These are phyloP conservation scores for Litsea cubeba DNA, from an alignment of 164 flowering plant species.

Conservation along the genomic window DNA sequence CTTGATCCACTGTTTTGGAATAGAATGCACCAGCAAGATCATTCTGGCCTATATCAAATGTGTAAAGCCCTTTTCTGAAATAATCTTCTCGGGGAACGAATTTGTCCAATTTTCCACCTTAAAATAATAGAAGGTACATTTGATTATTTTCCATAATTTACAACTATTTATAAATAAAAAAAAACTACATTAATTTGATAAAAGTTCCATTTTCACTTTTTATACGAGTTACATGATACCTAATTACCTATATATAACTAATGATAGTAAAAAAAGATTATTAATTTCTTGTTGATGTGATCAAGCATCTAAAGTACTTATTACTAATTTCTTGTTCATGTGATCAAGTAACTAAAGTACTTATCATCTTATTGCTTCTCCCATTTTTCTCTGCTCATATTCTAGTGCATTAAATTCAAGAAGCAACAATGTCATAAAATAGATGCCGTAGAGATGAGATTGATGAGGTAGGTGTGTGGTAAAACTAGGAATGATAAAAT, in stretches of 20 bases:
- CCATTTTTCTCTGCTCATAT: too few relatives aligned
- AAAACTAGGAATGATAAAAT: too few relatives aligned
- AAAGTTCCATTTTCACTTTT: background rate
- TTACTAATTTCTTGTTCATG: too few relatives aligned
- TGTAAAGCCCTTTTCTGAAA: slow-evolving; percentile 69
- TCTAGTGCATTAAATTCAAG: too few relatives aligned
- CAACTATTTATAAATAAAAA: background rate
- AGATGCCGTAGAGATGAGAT: too few relatives aligned
- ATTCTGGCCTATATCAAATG: slow-evolving; percentile 95
- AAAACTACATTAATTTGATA: background rate
- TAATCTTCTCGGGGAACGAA: slow-evolving; percentile 56
- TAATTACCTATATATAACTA: too few relatives aligned
- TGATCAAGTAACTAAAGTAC: too few relatives aligned
- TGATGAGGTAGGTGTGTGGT: too few relatives aligned
- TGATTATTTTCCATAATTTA: background rate
- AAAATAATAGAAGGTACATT: background rate
- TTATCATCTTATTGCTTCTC: too few relatives aligned
- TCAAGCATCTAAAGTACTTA: background rate
- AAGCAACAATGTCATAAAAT: too few relatives aligned
- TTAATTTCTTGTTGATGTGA: background rate
- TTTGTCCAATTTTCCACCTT: slow-evolving; percentile 54
- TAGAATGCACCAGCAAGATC: slow-evolving; percentile 92
- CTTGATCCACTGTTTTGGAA: slow-evolving; percentile 80
- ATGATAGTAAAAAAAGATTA: too few relatives aligned
- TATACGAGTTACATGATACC: background rate